Base-by-base conservation (phyloP, 2,329 filamentous ascomycete genomes). In the Raffaelea albimanens region DNA sequence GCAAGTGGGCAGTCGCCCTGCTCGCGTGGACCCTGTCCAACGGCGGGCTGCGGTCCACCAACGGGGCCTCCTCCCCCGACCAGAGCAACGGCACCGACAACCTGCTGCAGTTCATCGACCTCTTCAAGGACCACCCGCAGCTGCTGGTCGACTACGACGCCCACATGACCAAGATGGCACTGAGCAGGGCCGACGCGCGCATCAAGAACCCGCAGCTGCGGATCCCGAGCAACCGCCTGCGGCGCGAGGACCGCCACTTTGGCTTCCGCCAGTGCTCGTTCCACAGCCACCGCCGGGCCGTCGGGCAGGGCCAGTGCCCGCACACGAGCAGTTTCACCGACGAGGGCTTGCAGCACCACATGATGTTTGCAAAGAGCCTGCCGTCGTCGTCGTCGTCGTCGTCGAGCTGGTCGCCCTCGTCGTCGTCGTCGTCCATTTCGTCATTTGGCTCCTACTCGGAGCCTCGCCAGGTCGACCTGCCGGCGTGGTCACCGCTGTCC, bases 201-300 rank as follows among this genome's bases (percentile, higher is more conserved):
- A 67, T 76, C 63, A 80, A 80, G 67, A 80, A 80, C 63, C 76
- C 76, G 14, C 76, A 79, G 61, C 70, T 80, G 20, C 68, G 76
- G 52, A 70, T 80, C 45, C 72, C 73, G 14, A 72, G 70, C 53
- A 80, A 80, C 63, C 65, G 66, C 47, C 64, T 80, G 20, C 67
- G 70, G 51, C 76, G 71, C 60, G 75, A 76, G 41, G 72, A 78
- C 62, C 72, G 76, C 33, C 66, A 72, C 45, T 79, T 78, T 56
- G 76, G 76, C n/a, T 80, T 79, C 59, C 67, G 76, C 21, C 73
- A 76, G 59, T 80, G 76, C 59, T 76, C 75, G 13, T 80, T 80
- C 55, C 76, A 80, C 58, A 76, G 72, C 34, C 76, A 80, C 56
- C 67, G 76, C 19, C 68, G 72, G 4, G 61, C 66, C 8, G 73